Evolutionary conservation across 805 yeast genomes (phyloP).

Genomic region (Priceomyces castillae): DNA sequence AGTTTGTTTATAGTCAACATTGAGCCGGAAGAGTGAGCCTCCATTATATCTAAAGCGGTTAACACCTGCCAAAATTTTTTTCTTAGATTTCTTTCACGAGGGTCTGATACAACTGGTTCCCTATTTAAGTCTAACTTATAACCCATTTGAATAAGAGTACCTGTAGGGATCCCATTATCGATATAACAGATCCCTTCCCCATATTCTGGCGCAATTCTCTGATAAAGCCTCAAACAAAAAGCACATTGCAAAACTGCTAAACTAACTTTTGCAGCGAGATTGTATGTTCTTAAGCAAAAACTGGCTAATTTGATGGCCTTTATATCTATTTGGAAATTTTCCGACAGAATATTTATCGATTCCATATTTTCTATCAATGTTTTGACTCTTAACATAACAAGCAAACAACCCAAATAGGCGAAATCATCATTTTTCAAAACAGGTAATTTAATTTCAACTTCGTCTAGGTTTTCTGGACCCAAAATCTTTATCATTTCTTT

Average conservation of each 20-base stretch:
- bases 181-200: constrained; percentile 38
- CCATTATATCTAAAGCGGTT: constrained; percentile 40
- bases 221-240: constrained; percentile 27
- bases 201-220: constrained; percentile 37
- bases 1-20: constrained; percentile 20
- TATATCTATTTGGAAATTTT: constrained; percentile 39
- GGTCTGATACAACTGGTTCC: constrained; percentile 39
- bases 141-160: constrained; percentile 37
- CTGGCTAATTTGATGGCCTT: constrained; percentile 49
- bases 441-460: constrained; percentile 23
- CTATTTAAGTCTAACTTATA: constrained; percentile 37
- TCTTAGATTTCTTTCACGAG: constrained; percentile 37
- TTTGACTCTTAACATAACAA: constrained; percentile 34
- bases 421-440: constrained; percentile 40
- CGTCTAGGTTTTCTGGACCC: constrained; percentile 27
- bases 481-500: constrained; percentile 36
- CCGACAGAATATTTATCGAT: constrained; percentile 26
- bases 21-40: constrained; percentile 44
- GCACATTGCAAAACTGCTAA: constrained; percentile 32
- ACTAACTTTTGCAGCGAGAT: constrained; percentile 37
- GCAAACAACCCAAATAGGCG: constrained; percentile 37
- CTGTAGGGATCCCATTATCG: constrained; percentile 10
- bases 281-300: constrained; percentile 54
- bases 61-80: constrained; percentile 55
- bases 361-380: constrained; percentile 38